A percentile compares a stretch with the other conserved stretches of the same genome.
phyloP scores from a whole-genome alignment of 176 grass and related monocot genomes.

The Carex scoparia region DNA sequence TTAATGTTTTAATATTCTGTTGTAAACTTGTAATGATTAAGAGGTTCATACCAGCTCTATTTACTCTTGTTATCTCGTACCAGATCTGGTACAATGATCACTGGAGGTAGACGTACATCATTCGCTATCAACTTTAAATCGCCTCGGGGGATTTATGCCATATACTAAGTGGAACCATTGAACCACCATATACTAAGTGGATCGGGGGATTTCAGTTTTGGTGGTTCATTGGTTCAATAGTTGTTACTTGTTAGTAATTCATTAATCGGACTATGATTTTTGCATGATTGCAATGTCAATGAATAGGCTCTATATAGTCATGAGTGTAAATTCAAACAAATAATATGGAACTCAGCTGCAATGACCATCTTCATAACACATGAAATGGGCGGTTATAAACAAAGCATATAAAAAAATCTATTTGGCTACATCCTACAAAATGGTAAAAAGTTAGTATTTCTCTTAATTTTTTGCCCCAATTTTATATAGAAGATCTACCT shows the following conservation, averaged over 20 bases:
- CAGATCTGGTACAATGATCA: too few species aligned
- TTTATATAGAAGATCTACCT: neutral
- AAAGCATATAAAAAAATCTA: neutral
- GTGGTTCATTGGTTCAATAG: neutral
- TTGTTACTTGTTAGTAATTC: neutral
- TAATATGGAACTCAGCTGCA: neutral
- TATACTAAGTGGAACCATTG: neutral
- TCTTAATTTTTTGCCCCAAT: neutral
- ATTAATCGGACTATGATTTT: neutral
- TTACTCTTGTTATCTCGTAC: too few species aligned
- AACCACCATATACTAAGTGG: too few species aligned
- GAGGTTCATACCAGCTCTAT: too few species aligned
- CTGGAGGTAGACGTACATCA: too few species aligned
- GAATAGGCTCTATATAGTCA: neutral
- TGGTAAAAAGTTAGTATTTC: neutral
- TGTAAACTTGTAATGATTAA: too few species aligned
- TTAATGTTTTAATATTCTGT: too few species aligned
- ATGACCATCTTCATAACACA: neutral
- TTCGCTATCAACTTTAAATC: too few species aligned
- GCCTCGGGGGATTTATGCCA: neutral
- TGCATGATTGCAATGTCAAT: neutral
- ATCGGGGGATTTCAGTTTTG: too few species aligned
- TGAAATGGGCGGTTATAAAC: neutral
- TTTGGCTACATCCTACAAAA: neutral
- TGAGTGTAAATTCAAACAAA: neutral